A percentile compares a stretch with the other conserved stretches of the same genome.
phyloP scores from a whole-genome alignment of 805 yeast genomes.

The Kazachstania taianensis region DNA sequence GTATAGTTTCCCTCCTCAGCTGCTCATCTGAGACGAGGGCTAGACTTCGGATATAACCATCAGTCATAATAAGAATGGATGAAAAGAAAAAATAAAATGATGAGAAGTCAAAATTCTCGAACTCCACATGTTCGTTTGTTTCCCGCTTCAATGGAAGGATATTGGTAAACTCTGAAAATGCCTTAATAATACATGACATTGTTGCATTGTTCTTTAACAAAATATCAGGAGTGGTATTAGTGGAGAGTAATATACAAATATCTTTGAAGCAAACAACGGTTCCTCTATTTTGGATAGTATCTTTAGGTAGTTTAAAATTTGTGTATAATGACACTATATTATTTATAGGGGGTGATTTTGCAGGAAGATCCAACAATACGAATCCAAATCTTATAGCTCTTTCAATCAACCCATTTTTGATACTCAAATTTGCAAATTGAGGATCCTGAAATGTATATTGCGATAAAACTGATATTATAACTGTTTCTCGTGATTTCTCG shows the following conservation, averaged over 20 bases:
- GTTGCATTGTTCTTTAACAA: conserved; percentile 17
- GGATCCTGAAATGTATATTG: conserved; percentile 28
- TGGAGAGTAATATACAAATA: conserved; percentile 62
- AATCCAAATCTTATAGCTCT: conserved; percentile 22
- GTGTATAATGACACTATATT: conserved; percentile 18
- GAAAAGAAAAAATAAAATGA: conserved; percentile 25
- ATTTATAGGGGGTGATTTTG: conserved; percentile 17
- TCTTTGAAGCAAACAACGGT: conserved; percentile 31
- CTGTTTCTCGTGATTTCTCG: conserved; percentile 16
- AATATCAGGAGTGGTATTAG: conserved; percentile 47
- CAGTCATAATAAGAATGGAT: conserved; percentile 24
- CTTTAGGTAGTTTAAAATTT: conserved; percentile 21
- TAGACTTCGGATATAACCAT: conserved; percentile 24
- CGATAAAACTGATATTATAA: conserved; percentile 21
- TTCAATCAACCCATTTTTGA: conserved; percentile 22
- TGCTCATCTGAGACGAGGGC: conserved; percentile 17
- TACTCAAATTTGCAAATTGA: conserved; percentile 19
- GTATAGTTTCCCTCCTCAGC: conserved; percentile 11
- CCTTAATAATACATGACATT: conserved; percentile 15
- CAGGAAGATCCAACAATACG: conserved; percentile 19
- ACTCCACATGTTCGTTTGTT: conserved; percentile 74
- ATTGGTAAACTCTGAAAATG: conserved; percentile 21
- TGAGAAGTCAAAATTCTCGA: conserved; percentile 73
- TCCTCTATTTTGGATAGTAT: conserved; percentile 23
- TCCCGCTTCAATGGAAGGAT: conserved; percentile 67